These are phyloP conservation scores for Trichoderma hamatum DNA, from an alignment of 2,329 filamentous ascomycete species.

Conservation along the genomic window DNA sequence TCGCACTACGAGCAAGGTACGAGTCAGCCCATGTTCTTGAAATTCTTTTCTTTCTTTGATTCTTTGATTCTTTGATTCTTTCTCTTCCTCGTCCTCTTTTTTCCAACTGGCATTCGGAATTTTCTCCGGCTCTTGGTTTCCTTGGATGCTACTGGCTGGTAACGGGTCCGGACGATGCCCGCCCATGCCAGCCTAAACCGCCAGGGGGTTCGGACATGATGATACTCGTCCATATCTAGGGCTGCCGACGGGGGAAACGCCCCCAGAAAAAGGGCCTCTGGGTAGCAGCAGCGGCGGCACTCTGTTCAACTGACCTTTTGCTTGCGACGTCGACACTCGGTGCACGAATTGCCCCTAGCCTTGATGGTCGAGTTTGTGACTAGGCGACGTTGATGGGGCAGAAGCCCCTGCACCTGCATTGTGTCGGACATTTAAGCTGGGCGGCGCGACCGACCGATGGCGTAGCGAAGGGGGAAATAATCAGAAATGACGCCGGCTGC, in stretches of 20 bases:
- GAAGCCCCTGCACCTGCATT: slow-evolving; percentile 31
- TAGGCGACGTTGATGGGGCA: slow-evolving; percentile 31
- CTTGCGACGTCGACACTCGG: slow-evolving; percentile 55
- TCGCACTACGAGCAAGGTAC: slow-evolving; percentile 49
- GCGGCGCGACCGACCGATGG: slow-evolving; percentile 23
- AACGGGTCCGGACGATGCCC: slow-evolving; percentile 17
- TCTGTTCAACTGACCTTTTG: slow-evolving; percentile 48
- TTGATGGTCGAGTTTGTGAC: slow-evolving; percentile 25
- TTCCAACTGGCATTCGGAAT: background rate
- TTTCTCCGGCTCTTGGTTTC: background rate
- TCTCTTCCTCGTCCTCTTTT: background rate
- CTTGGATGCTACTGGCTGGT: background rate
- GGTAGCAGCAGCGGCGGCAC: slow-evolving; percentile 1
- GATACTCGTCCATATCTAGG: slow-evolving; percentile 18
- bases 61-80: background rate
- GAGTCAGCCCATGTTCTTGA: slow-evolving; percentile 18
- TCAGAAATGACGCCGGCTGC: slow-evolving; percentile 3
- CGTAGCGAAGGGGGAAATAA: slow-evolving; percentile 14
- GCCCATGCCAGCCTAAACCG: slow-evolving; percentile 11
- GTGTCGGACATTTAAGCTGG: slow-evolving; percentile 41
- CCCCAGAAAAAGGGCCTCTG: background rate
- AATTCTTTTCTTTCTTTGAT: background rate
- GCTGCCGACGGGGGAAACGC: slow-evolving; percentile 2
- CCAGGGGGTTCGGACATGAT: slow-evolving; percentile 25
- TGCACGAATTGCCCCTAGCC: slow-evolving; percentile 48